These are phyloP conservation scores for Atalantia buxifolia DNA, from an alignment of 345 rosid species.

Conservation along the genomic window DNA sequence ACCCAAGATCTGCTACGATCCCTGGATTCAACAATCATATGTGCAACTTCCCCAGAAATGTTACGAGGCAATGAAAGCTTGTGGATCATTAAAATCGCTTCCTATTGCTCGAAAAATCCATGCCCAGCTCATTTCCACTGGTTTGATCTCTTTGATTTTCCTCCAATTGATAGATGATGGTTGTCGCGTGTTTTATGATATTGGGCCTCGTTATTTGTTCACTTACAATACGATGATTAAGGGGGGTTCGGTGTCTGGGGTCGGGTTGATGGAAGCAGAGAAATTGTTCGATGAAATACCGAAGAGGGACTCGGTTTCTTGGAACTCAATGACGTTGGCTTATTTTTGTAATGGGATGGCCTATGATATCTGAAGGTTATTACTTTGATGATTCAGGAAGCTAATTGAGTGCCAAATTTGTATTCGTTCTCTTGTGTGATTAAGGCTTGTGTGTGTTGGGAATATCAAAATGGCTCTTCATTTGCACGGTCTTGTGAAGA, in stretches of 20 bases:
- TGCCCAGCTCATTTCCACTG: too few species aligned
- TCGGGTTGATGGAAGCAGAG: slow-evolving; percentile 8
- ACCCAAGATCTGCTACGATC: too few species aligned
- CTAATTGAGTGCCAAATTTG: neutral
- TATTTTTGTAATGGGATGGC: slow-evolving; percentile 6
- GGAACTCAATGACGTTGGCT: slow-evolving; percentile 24
- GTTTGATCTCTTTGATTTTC: too few species aligned
- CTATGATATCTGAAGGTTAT: slow-evolving; percentile 1
- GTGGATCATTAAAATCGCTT: too few species aligned
- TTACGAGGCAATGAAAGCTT: too few species aligned
- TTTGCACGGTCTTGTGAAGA: slow-evolving; percentile 13
- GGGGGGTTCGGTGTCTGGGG: slow-evolving; percentile 1
- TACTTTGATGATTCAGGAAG: slow-evolving; percentile 8
- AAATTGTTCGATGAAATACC: slow-evolving; percentile 28
- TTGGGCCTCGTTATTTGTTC: slow-evolving; percentile 9
- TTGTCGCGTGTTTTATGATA: slow-evolving; percentile 1
- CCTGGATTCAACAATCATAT: too few species aligned
- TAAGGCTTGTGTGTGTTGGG: slow-evolving; percentile 23
- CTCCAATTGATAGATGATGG: slow-evolving; percentile 1
- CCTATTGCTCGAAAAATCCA: too few species aligned
- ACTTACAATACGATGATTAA: slow-evolving; percentile 10
- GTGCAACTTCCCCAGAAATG: too few species aligned
- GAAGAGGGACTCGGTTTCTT: slow-evolving; percentile 23
- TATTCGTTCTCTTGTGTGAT: slow-evolving; percentile 17
- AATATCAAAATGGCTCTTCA: slow-evolving; percentile 17